Evolutionary conservation across 257 asterid species (phyloP).

Genomic region (Sherardia arvensis): DNA sequence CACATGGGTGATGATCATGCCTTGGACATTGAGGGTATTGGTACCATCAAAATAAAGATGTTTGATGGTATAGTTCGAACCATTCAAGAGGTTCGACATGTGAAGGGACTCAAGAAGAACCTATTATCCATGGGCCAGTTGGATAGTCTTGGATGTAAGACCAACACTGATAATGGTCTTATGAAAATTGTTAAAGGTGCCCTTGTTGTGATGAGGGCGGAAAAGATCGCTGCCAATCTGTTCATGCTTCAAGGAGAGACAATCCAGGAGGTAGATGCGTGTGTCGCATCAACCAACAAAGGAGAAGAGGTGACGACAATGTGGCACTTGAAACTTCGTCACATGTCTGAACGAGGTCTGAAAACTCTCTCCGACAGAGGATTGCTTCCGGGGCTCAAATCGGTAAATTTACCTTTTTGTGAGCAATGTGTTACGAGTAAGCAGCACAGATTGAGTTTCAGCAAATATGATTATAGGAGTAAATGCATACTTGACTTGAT

Average conservation of each 20-base stretch:
- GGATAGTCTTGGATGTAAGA: conserved; percentile 6
- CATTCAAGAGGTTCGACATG: conserved; percentile 1
- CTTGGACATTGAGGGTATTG: neutral
- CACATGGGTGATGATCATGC: neutral
- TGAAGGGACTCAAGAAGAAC: conserved; percentile 5
- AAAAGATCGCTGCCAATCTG: conserved; percentile 9
- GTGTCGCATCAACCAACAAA: neutral
- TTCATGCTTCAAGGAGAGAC: conserved; percentile 4
- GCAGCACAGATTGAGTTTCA: conserved; percentile 11
- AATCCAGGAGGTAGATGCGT: neutral
- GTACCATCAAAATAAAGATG: neutral
- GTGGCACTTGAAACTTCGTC: conserved; percentile 2
- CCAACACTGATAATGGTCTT: neutral
- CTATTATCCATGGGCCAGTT: conserved; percentile 5
- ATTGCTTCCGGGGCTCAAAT: neutral
- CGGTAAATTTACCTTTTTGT: conserved; percentile 5
- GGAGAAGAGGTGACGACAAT: neutral
- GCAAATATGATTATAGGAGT: conserved; percentile 1
- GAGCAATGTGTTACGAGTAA: conserved; percentile 5
- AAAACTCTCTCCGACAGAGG: conserved; percentile 1
- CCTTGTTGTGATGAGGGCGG: neutral
- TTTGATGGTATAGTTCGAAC: neutral
- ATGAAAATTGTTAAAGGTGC: conserved; percentile 4
- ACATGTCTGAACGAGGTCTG: conserved; percentile 8
- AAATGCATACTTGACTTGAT: conserved; percentile 3